phyloP scores from a whole-genome alignment of 2,329 filamentous ascomycete genomes.

The Juglanconis sp. region DNA sequence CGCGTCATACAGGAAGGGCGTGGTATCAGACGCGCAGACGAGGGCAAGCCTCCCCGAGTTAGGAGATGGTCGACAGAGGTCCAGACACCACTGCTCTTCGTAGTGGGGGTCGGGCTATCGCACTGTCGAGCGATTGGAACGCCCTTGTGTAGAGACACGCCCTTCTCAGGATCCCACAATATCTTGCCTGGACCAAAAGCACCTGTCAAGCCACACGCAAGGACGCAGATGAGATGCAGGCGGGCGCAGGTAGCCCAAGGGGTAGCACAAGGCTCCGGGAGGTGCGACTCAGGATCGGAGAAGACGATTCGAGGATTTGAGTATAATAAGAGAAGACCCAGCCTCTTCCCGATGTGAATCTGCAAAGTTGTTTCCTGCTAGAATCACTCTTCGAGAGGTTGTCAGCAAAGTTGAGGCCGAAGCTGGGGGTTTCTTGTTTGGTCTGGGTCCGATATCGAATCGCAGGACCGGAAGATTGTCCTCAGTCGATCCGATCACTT shows the following conservation, averaged over 20 bases:
- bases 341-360: neutral
- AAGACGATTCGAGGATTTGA: neutral
- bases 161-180: neutral
- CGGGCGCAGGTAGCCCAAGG: neutral
- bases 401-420: neutral
- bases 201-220: neutral
- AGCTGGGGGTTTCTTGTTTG: neutral
- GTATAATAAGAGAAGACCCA: neutral
- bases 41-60: neutral
- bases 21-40: neutral
- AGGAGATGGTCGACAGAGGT: conserved; percentile 1
- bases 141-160: neutral
- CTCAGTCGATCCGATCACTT: neutral
- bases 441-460: neutral
- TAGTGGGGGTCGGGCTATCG: neutral
- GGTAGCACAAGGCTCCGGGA: neutral
- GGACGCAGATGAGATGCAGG: too few species aligned
- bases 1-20: conserved; percentile 11
- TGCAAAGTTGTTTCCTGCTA: neutral
- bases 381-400: neutral
- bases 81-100: neutral
- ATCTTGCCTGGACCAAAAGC: neutral
- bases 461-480: neutral
- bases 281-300: neutral
- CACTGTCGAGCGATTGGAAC: neutral